Percentiles rank a stretch among this genome's conserved stretches.
Conservation (phyloP, 768 basidiomycete genomes). For the Auricularia cornea region DNA sequence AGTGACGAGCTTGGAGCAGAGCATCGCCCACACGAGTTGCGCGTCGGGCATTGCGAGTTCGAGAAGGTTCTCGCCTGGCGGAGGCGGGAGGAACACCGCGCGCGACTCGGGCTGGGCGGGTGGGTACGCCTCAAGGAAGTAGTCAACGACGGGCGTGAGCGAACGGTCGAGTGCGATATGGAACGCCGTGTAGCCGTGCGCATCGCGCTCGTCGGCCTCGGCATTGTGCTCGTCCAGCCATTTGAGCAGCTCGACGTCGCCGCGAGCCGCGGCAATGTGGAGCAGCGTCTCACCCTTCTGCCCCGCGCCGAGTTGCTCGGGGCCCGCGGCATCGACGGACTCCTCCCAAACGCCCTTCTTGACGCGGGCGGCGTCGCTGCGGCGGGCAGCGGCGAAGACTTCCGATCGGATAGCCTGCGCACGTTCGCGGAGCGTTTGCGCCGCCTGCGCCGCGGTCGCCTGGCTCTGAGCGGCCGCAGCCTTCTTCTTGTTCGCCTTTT, state of each 20-base stretch:
- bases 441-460: conserved; percentile 35
- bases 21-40: conserved; percentile 54
- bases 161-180: conserved; percentile 54
- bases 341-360: conserved; percentile 64
- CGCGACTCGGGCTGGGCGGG: conserved; percentile 41
- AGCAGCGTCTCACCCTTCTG: conserved; percentile 45
- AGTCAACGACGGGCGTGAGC: conserved; percentile 41
- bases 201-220: conserved; percentile 62
- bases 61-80: conserved; percentile 37
- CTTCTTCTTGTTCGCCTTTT: conserved; percentile 44
- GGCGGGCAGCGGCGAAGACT: conserved; percentile 58
- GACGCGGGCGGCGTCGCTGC: conserved; percentile 42
- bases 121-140: conserved; percentile 55
- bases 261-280: conserved; percentile 54
- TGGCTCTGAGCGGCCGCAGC: conserved; percentile 40
- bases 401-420: conserved; percentile 48
- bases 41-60: conserved; percentile 48
- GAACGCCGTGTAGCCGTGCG: conserved; percentile 49
- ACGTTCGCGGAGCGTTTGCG: conserved; percentile 33
- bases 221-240: conserved; percentile 72
- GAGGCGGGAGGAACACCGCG: conserved; percentile 40
- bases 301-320: conserved; percentile 34
- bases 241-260: conserved; percentile 48
- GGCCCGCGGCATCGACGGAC: conserved; percentile 61
- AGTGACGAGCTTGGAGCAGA: conserved; percentile 48